These are phyloP conservation scores for Hibiscus trionum DNA, from an alignment of 345 rosid species.

Conservation along the genomic window DNA sequence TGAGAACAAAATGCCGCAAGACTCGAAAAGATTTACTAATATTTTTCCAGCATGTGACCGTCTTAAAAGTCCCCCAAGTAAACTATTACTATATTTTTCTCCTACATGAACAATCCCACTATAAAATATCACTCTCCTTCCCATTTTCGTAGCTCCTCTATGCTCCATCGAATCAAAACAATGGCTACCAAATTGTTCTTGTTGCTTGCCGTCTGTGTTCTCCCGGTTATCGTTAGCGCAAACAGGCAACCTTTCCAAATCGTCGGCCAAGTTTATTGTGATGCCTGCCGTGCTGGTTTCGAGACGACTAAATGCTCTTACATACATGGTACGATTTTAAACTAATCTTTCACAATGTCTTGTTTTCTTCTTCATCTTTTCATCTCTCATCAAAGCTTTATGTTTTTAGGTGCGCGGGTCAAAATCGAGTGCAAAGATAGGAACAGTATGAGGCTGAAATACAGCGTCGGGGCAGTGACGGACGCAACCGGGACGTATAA, in stretches of 20 bases:
- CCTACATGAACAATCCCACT: background rate
- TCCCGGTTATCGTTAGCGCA: conserved; percentile 23
- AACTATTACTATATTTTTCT: too few relatives aligned
- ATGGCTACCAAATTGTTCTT: conserved; percentile 21
- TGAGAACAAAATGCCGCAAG: background rate
- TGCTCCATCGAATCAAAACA: background rate
- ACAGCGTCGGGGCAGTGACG: conserved; percentile 25
- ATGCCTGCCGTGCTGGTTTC: conserved; percentile 5
- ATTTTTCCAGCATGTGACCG: background rate
- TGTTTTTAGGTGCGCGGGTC: conserved; percentile 45
- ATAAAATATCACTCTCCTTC: background rate
- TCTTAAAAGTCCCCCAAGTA: background rate
- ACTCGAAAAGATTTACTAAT: background rate
- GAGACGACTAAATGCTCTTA: background rate
- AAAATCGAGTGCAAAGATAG: conserved; percentile 47
- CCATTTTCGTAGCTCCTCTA: background rate
- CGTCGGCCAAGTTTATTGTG: conserved; percentile 24
- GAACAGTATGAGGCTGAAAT: conserved; percentile 13
- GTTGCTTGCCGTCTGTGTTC: conserved; percentile 22
- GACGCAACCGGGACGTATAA: conserved; percentile 38
- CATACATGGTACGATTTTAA: background rate
- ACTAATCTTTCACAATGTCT: background rate
- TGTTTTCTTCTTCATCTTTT: background rate
- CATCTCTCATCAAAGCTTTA: background rate
- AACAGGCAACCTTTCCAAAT: conserved; percentile 29